phyloP scores from a whole-genome alignment of 306 rosid genomes.

The Rosa rugosa region DNA sequence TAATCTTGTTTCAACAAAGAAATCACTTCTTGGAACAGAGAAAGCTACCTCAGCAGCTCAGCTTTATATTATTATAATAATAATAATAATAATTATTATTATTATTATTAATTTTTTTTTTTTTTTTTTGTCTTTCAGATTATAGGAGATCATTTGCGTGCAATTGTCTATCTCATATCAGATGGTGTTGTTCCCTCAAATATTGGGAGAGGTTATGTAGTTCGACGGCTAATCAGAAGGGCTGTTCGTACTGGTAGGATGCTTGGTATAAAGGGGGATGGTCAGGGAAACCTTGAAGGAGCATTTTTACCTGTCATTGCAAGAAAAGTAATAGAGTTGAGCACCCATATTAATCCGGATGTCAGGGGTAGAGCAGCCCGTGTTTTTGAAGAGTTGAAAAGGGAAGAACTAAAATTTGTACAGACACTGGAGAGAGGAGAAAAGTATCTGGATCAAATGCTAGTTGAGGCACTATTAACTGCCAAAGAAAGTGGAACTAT shows the following conservation, averaged over 20 bases:
- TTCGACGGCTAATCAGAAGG: slow-evolving; percentile 90
- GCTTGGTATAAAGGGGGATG: slow-evolving; percentile 90
- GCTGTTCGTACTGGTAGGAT: slow-evolving; percentile 90
- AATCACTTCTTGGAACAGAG: slow-evolving; percentile 6
- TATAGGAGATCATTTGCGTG: slow-evolving; percentile 96
- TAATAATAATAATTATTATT: too few species aligned
- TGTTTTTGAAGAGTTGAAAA: slow-evolving; percentile 81
- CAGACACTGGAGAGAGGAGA: slow-evolving; percentile 93
- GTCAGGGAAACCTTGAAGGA: slow-evolving; percentile 73
- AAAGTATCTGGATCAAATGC: slow-evolving; percentile 81
- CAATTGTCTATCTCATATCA: slow-evolving; percentile 86
- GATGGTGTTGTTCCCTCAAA: slow-evolving; percentile 94
- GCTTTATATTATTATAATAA: background rate
- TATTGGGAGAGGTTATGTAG: slow-evolving; percentile 90
- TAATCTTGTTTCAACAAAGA: slow-evolving; percentile 21
- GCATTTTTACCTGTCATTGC: slow-evolving; percentile 90
- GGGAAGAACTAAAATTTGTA: slow-evolving; percentile 96
- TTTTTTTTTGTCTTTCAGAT: slow-evolving; percentile 48
- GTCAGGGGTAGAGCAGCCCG: slow-evolving; percentile 57
- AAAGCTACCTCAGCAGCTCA: slow-evolving; percentile 1
- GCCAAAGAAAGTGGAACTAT: slow-evolving; percentile 54
- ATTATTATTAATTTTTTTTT: too few species aligned
- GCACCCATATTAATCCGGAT: slow-evolving; percentile 63
- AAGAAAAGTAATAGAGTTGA: slow-evolving; percentile 73
- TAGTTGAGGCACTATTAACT: slow-evolving; percentile 57